These are phyloP conservation scores for Vachellia collinsii DNA, from an alignment of 306 rosid species.

Conservation along the genomic window DNA sequence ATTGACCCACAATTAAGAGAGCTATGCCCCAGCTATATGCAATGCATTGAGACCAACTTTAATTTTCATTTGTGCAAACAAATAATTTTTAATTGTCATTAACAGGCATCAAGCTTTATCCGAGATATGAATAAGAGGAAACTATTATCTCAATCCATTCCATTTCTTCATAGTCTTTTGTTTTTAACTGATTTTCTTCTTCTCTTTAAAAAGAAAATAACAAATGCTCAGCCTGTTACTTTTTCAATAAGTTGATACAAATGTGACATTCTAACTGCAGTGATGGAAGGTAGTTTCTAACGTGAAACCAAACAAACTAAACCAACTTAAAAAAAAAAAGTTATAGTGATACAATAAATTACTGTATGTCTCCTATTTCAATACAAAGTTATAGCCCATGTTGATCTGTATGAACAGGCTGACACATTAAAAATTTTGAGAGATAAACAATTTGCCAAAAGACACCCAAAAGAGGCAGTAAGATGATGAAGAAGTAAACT, in stretches of 20 bases:
- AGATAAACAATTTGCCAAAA: neutral
- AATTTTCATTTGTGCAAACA: no score
- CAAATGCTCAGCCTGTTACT: no score
- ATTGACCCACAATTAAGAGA: neutral
- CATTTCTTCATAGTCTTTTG: neutral
- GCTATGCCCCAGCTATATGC: neutral
- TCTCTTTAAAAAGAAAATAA: neutral
- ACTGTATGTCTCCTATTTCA: neutral
- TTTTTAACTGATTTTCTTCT: neutral
- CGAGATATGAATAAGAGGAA: neutral
- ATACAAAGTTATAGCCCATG: neutral
- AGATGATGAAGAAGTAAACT: neutral
- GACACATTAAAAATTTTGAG: no score
- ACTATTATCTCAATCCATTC: neutral
- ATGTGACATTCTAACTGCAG: neutral
- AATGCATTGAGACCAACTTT: neutral
- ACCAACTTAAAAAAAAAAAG: neutral
- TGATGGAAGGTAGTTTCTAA: neutral
- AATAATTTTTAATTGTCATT: neutral
- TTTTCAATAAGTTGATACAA: neutral
- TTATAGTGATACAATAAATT: no score
- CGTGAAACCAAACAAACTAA: neutral
- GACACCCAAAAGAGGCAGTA: neutral
- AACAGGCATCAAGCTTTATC: neutral
- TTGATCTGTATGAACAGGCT: neutral